Percentiles rank a stretch among this genome's conserved stretches.
Conservation (phyloP, 2,329 filamentous ascomycete species). For the Venturia nashicola region DNA sequence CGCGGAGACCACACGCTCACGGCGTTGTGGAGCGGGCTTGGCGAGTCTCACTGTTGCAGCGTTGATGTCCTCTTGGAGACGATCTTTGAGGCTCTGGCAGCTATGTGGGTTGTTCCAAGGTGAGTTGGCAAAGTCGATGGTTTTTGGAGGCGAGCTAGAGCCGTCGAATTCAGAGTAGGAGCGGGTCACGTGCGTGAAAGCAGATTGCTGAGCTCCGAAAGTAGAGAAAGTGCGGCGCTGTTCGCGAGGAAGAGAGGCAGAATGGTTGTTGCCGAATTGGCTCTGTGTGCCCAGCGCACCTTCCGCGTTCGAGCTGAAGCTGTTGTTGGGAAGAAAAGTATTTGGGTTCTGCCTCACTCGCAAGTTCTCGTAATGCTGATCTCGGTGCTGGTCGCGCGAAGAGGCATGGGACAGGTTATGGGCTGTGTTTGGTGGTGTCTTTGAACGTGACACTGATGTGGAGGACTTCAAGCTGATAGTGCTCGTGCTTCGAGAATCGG, state of each 20-base stretch:
- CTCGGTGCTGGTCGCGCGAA: not conserved
- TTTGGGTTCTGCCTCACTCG: slow-evolving; percentile 4
- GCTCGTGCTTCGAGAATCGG: slow-evolving; percentile 6
- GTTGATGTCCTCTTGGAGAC: not conserved
- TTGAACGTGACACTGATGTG: not conserved
- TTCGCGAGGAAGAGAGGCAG: not conserved
- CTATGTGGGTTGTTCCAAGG: slow-evolving; percentile 4
- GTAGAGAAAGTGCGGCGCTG: not conserved
- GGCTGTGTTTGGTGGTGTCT: slow-evolving; percentile 6
- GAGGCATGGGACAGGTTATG: slow-evolving; percentile 2
- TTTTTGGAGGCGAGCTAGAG: not conserved
- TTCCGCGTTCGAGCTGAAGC: not conserved
- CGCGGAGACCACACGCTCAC: slow-evolving; percentile 1
- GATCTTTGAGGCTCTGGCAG: not conserved
- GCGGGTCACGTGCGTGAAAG: not conserved
- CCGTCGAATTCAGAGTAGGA: slow-evolving; percentile 1
- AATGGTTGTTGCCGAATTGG: not conserved
- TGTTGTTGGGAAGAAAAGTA: not conserved
- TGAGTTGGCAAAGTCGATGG: not conserved
- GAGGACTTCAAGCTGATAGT: slow-evolving; percentile 7
- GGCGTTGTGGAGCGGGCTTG: not conserved
- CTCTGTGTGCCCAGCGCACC: not conserved
- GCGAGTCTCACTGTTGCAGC: not conserved
- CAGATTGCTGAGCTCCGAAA: not conserved
- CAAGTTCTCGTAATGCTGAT: not conserved